These are phyloP conservation scores for Huntiella moniliformis DNA, from an alignment of 2,329 filamentous ascomycete species.

Conservation along the genomic window DNA sequence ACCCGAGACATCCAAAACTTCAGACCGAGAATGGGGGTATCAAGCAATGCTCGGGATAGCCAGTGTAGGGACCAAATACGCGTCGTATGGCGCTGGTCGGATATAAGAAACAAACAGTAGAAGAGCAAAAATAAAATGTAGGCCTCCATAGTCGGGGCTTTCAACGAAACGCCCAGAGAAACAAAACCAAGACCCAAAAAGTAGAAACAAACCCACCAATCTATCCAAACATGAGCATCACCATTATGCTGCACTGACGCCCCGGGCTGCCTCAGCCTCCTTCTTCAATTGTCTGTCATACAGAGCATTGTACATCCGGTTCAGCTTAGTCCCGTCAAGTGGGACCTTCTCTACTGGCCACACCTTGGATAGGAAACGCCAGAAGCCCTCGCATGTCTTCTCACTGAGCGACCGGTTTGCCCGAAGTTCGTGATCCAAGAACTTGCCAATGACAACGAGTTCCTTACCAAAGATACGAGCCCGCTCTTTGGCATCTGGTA, in stretches of 20 bases:
- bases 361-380: conserved; percentile 27
- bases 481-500: conserved; percentile 42
- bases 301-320: conserved; percentile 26
- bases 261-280: not conserved
- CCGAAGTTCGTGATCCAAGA: conserved; percentile 31
- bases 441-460: conserved; percentile 42
- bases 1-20: too few relatives aligned
- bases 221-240: not conserved
- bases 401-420: conserved; percentile 22
- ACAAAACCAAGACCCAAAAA: conserved; percentile 2
- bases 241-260: not conserved
- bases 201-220: not conserved
- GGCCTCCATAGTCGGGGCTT: not conserved
- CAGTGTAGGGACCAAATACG: too few relatives aligned
- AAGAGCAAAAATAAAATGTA: not conserved
- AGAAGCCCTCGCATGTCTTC: conserved; percentile 30
- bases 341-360: conserved; percentile 25
- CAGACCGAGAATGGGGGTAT: too few relatives aligned
- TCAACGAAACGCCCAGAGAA: not conserved
- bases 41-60: too few relatives aligned
- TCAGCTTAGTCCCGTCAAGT: conserved; percentile 24
- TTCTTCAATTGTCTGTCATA: conserved; percentile 17
- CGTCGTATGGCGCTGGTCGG: not conserved
- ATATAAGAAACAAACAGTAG: conserved; percentile 1
- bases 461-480: conserved; percentile 42